Evolutionary conservation across 495 filamentous ascomycete species (phyloP).

Genomic region (Xylaria sp.): DNA sequence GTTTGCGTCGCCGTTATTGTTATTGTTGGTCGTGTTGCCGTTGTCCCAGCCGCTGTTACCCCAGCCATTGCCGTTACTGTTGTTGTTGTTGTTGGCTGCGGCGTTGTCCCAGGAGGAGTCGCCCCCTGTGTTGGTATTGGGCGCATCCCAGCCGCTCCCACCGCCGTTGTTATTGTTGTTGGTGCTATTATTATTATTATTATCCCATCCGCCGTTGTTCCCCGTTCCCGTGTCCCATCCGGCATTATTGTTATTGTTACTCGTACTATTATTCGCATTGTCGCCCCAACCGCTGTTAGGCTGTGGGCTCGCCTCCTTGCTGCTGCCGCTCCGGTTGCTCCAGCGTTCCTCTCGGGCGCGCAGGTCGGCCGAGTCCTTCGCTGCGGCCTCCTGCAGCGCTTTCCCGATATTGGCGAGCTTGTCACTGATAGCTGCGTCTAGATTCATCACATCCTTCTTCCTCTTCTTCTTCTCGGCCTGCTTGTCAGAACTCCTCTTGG

Average conservation of each 20-base stretch:
- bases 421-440: not conserved
- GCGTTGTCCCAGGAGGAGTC: slow-evolving; percentile 14
- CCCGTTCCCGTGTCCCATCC: not conserved
- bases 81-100: slow-evolving; percentile 26
- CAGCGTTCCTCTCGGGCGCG: slow-evolving; percentile 24
- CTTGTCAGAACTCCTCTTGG: slow-evolving; percentile 22
- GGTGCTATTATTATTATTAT: not conserved
- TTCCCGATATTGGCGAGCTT: not conserved
- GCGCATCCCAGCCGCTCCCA: slow-evolving; percentile 11
- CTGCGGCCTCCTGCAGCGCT: not conserved
- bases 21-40: slow-evolving; percentile 15
- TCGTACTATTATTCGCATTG: slow-evolving; percentile 22
- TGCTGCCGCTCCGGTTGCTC: slow-evolving; percentile 28
- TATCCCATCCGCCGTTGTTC: not conserved
- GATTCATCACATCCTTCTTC: not conserved
- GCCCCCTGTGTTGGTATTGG: slow-evolving; percentile 13
- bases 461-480: slow-evolving; percentile 25
- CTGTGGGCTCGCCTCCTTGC: slow-evolving; percentile 26
- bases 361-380: slow-evolving; percentile 15
- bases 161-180: slow-evolving; percentile 21
- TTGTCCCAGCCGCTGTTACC: slow-evolving; percentile 18
- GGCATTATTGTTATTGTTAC: slow-evolving; percentile 6
- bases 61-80: not conserved
- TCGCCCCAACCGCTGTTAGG: slow-evolving; percentile 6
- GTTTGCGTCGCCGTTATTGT: slow-evolving; percentile 28